These are phyloP conservation scores for Sherardia arvensis DNA, from an alignment of 257 asterid genomes.

Conservation along the genomic window DNA sequence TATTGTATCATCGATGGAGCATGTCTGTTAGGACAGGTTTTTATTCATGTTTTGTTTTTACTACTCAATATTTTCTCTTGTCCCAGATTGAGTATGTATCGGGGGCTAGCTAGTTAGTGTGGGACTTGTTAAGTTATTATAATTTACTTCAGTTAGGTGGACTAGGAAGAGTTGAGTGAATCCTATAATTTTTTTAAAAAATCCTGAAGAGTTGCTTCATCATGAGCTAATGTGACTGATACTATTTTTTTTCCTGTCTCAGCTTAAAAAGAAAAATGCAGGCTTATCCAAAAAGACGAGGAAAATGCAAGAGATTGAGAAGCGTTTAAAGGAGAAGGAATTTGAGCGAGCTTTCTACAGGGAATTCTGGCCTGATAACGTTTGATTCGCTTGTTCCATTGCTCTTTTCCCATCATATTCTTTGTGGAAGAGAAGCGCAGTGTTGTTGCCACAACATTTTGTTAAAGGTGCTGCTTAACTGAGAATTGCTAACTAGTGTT, in stretches of 20 bases:
- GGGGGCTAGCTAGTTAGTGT: too few relatives aligned
- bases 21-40: neutral
- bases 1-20: neutral
- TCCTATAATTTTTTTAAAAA: neutral
- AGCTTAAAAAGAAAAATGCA: constrained; percentile 28
- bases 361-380: constrained; percentile 95
- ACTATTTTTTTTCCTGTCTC: constrained; percentile 23
- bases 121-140: neutral
- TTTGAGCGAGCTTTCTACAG: constrained; percentile 65
- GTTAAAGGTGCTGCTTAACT: neutral
- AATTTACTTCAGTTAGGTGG: neutral
- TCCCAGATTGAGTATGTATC: neutral
- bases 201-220: neutral
- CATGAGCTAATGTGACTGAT: neutral
- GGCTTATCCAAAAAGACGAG: constrained; percentile 55
- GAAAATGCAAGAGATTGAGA: constrained; percentile 60
- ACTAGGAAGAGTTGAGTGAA: neutral
- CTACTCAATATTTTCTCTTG: neutral
- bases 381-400: constrained; percentile 22
- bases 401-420: neutral
- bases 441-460: neutral
- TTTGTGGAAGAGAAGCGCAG: neutral
- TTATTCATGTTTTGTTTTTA: neutral
- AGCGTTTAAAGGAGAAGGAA: constrained; percentile 62
- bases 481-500: neutral